phyloP scores from a whole-genome alignment of 2,329 filamentous ascomycete species.

The Mariannaea sp. region DNA sequence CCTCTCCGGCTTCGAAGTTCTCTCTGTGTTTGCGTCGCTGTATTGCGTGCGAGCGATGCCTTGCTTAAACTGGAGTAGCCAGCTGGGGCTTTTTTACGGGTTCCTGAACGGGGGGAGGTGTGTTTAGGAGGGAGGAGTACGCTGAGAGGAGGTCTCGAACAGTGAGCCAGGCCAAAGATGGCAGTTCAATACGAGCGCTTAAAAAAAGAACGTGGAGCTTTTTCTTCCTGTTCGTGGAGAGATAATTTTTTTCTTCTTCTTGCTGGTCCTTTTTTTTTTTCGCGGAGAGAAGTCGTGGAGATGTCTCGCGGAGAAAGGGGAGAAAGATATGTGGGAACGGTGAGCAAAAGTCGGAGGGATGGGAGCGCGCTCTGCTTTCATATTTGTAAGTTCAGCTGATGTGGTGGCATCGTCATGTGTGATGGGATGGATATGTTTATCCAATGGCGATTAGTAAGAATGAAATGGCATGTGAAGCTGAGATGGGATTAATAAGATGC shows the following conservation, averaged over 20 bases:
- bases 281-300: not conserved
- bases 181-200: conserved; percentile 10
- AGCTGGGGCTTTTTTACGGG: conserved; percentile 9
- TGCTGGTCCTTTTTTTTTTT: too few relatives aligned
- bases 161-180: conserved; percentile 8
- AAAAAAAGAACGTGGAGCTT: conserved; percentile 6
- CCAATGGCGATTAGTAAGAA: too few relatives aligned
- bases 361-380: not conserved
- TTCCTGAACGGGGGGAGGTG: conserved; percentile 16
- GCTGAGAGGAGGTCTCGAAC: too few relatives aligned
- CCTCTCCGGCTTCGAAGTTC: conserved; percentile 18
- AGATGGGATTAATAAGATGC: not conserved
- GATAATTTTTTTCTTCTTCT: too few relatives aligned
- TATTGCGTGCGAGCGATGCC: conserved; percentile 14
- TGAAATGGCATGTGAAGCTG: too few relatives aligned
- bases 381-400: not conserved
- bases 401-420: not conserved
- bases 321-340: too few relatives aligned
- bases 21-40: conserved; percentile 5
- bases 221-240: conserved; percentile 3
- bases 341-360: too few relatives aligned
- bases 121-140: too few relatives aligned
- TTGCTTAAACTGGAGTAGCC: conserved; percentile 13
- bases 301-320: not conserved
- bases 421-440: too few relatives aligned